Conservation (phyloP, 2,329 filamentous ascomycete species). For the Aotearoamyces nothofagi region DNA sequence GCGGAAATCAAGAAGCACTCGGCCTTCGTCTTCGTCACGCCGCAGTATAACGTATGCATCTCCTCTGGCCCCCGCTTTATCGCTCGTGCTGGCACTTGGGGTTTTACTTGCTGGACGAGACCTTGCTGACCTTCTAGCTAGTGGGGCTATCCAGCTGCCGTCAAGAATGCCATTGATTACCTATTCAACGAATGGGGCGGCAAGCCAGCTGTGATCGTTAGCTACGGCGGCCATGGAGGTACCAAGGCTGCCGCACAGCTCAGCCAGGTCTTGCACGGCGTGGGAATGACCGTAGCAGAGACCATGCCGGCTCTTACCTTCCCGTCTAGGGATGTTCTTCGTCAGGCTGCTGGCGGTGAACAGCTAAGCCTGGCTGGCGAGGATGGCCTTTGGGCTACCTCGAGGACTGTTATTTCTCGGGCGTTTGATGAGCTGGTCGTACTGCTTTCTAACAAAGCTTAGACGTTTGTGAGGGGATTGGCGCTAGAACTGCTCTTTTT, state of each 20-base stretch:
- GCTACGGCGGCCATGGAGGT: constrained; percentile 27
- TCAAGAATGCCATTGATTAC: constrained; percentile 33
- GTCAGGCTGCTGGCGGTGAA: constrained; percentile 12
- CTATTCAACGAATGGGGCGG: constrained; percentile 29
- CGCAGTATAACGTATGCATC: constrained; percentile 33
- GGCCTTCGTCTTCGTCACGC: constrained; percentile 26
- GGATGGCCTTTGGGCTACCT: constrained; percentile 3
- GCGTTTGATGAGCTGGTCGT: constrained; percentile 2
- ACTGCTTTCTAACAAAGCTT: too few relatives aligned
- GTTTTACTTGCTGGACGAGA: too few relatives aligned
- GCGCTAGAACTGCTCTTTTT: too few relatives aligned
- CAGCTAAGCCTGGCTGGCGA: constrained; percentile 14
- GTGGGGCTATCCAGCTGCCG: constrained; percentile 25
- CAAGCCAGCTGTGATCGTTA: constrained; percentile 28
- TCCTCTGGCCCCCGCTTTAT: too few relatives aligned
- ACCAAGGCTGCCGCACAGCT: constrained; percentile 22
- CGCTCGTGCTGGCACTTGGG: too few relatives aligned
- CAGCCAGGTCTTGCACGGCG: constrained; percentile 18
- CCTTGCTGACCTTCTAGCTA: too few relatives aligned
- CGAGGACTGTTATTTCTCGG: background rate
- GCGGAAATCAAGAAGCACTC: constrained; percentile 18
- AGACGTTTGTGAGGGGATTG: too few relatives aligned
- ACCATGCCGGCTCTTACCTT: constrained; percentile 18
- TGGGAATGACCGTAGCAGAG: constrained; percentile 21
- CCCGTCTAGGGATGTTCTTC: constrained; percentile 12